Conservation (phyloP, 179 eudicot species). For the Beta corolliflora region DNA sequence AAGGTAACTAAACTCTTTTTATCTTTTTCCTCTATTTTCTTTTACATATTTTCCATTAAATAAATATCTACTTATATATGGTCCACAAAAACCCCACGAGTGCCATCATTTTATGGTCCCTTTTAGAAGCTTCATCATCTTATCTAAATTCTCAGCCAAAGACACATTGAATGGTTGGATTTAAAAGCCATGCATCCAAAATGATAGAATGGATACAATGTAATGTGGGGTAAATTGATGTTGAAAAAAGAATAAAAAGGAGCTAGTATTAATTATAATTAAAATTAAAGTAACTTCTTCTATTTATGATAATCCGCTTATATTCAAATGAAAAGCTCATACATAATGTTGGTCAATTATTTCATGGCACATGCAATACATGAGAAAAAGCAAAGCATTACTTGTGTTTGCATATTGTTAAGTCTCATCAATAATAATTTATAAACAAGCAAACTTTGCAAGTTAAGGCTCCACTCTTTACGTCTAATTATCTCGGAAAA, state of each 20-base stretch:
- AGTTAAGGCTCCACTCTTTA: not conserved
- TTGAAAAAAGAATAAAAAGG: not conserved
- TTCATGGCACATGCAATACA: slow-evolving; percentile 31
- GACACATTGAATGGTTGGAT: slow-evolving; percentile 41
- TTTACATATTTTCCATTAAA: slow-evolving; percentile 16
- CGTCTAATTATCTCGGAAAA: not conserved
- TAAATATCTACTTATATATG: not conserved
- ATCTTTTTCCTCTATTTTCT: not conserved
- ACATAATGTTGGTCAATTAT: slow-evolving; percentile 21
- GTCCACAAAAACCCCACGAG: slow-evolving; percentile 35
- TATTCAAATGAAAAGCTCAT: slow-evolving; percentile 9
- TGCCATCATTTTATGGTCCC: slow-evolving; percentile 24
- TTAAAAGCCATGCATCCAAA: not conserved
- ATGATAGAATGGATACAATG: slow-evolving; percentile 6
- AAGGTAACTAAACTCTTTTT: slow-evolving; percentile 41
- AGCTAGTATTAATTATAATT: not conserved
- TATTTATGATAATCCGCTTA: slow-evolving; percentile 11
- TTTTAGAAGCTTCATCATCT: slow-evolving; percentile 29
- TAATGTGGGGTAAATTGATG: not conserved
- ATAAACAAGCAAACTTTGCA: slow-evolving; percentile 1
- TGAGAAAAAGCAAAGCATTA: slow-evolving; percentile 6
- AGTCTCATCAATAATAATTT: slow-evolving; percentile 14
- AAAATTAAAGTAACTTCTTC: not conserved
- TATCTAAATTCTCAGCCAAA: slow-evolving; percentile 40
- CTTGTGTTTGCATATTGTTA: slow-evolving; percentile 7